Base-by-base conservation (phyloP, 2,329 filamentous ascomycete genomes). In the Xylaria sp. region DNA sequence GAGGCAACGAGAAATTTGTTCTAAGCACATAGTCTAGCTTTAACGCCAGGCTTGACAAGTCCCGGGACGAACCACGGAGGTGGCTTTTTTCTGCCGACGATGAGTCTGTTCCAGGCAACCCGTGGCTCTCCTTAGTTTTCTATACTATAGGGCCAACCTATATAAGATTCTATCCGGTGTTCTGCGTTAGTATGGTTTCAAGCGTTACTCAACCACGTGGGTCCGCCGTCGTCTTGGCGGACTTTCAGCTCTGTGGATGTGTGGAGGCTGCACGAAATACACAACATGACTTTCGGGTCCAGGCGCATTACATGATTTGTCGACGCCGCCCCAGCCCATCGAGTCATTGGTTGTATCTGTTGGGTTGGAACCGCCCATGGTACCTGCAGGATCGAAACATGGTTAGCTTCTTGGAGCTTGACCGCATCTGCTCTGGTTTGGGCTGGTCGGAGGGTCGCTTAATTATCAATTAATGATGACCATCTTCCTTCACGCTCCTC, bases 351-450 rank as follows among this genome's bases (percentile, higher is more conserved):
- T 34, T 23, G 25, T 18, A 55, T 23, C 50, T 56, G 39, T 34
- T 54, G 58, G 54, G 54, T 50, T 58, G 52, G 52, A 32, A 48
- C 46, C 25, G 55, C 46, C 23, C 37, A 54, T 48, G 57, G 62
- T 69, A 66, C 66, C 69, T 63, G 68, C 68, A 70, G 62, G 62
- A 70, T 64, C 3, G 56, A 58, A 62, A 57, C 65, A 46, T 23
- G 13, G n/a, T 34, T 65, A 52, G 62, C 57, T 37, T 61, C 51
- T 25, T 23, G 10, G 13, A 54, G 52, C 63, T 66, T 66, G 48
- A 50, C 63, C 39, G 18, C 15, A 63, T 66, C 46, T 58, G 54
- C 54, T 28, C 52, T 66, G 37, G 63, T 32, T 57, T 2, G n/a
- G 3, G 52, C 37, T 44, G 23, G 8, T 32, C n/a, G 37, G 37